A percentile compares a stretch with the other conserved stretches of the same genome.
phyloP scores from a whole-genome alignment of 768 basidiomycete species.

The Podaxis carcinomalis region DNA sequence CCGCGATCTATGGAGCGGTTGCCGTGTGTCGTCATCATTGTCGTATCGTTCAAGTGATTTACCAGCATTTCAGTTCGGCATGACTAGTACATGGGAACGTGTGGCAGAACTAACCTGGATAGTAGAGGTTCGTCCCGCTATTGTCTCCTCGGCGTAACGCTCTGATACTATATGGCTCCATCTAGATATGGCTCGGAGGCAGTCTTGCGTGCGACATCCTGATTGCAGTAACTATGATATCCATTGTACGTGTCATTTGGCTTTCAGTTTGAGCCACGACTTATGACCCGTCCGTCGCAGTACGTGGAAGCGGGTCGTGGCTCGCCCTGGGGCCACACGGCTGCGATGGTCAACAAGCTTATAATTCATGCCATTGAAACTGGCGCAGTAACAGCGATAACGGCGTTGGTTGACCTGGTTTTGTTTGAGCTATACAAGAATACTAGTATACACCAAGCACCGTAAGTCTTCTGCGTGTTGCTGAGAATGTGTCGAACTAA shows the following conservation, averaged over 20 bases:
- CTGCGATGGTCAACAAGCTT: constrained; percentile 12
- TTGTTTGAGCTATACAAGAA: constrained; percentile 9
- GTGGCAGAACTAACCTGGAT: not conserved
- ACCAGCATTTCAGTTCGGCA: not conserved
- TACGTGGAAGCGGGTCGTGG: constrained; percentile 3
- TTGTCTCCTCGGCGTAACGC: not conserved
- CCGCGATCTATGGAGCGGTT: constrained; percentile 7
- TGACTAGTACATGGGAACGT: constrained; percentile 1
- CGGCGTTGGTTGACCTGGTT: constrained; percentile 7
- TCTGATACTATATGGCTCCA: not conserved
- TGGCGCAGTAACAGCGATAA: constrained; percentile 12
- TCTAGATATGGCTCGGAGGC: constrained; percentile 11
- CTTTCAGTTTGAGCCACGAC: not conserved
- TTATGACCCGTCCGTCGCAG: not conserved
- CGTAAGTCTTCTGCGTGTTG: not conserved
- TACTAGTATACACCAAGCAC: constrained; percentile 6
- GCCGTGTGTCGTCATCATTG: not conserved
- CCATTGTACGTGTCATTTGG: constrained; percentile 6
- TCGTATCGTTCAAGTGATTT: not conserved
- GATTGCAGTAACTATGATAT: constrained; percentile 12
- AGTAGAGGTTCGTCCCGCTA: not conserved
- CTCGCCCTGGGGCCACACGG: constrained; percentile 12
- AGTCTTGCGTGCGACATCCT: constrained; percentile 12
- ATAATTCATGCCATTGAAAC: constrained; percentile 14
- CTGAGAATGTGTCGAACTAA: not conserved